Conservation (phyloP, 2,329 filamentous ascomycete genomes). For the Aspergillus sclerotialis region DNA sequence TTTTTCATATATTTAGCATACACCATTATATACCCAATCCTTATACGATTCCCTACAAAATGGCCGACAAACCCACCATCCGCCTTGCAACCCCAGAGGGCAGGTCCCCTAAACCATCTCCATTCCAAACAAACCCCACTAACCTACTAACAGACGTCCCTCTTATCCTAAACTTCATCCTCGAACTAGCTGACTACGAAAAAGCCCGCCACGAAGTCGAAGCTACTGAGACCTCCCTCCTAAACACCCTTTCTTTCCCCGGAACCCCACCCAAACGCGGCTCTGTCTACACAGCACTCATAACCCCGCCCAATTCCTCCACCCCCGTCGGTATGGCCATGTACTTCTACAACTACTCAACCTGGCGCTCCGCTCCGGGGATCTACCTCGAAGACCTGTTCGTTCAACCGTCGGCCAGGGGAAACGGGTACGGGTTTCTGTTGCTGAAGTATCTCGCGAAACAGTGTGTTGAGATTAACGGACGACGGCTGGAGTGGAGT, state of each 20-base stretch:
- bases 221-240: slow-evolving; percentile 69
- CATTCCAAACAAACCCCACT: slow-evolving; percentile 1
- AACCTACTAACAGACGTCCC: slow-evolving; percentile 63
- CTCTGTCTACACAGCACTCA: slow-evolving; percentile 69
- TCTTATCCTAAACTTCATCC: slow-evolving; percentile 73
- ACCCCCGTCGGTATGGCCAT: slow-evolving; percentile 69
- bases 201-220: slow-evolving; percentile 66
- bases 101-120: slow-evolving; percentile 9
- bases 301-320: slow-evolving; percentile 47
- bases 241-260: slow-evolving; percentile 72
- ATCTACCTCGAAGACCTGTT: slow-evolving; percentile 95
- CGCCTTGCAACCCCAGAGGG: slow-evolving; percentile 36
- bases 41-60: too few species aligned
- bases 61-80: slow-evolving; percentile 31
- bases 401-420: slow-evolving; percentile 63
- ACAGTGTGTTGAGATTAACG: slow-evolving; percentile 66
- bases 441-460: slow-evolving; percentile 71
- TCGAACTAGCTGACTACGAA: slow-evolving; percentile 83
- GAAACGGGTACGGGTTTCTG: slow-evolving; percentile 70
- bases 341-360: slow-evolving; percentile 94
- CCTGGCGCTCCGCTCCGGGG: slow-evolving; percentile 79
- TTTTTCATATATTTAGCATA: too few species aligned
- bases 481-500: slow-evolving; percentile 77
- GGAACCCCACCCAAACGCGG: slow-evolving; percentile 40
- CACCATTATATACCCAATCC: too few species aligned